A percentile compares a stretch with the other conserved stretches of the same genome.
phyloP scores from a whole-genome alignment of 495 filamentous ascomycete species.

The Coniosporium apollinis region DNA sequence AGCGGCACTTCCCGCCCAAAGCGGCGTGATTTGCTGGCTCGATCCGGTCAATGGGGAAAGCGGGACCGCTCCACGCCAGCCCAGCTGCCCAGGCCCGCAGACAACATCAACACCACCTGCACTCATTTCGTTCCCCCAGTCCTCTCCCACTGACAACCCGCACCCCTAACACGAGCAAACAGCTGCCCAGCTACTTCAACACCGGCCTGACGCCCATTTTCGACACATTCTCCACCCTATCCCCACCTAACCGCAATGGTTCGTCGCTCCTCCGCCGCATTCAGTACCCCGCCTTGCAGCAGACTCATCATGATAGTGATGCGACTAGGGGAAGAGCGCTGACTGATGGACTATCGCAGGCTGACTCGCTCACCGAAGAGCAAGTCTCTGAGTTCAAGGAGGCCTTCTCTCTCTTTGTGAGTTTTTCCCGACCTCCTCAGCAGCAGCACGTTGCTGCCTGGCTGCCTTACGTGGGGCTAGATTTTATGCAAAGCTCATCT shows the following conservation, averaged over 20 bases:
- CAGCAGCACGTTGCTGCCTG: neutral
- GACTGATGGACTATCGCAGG: conserved; percentile 11
- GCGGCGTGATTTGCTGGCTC: too few relatives aligned
- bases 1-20: too few relatives aligned
- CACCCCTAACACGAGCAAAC: too few relatives aligned
- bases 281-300: neutral
- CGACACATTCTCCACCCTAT: too few relatives aligned
- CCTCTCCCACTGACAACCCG: too few relatives aligned
- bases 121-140: too few relatives aligned
- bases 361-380: conserved; percentile 69
- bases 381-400: conserved; percentile 99
- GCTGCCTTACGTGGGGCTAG: conserved; percentile 14
- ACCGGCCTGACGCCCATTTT: too few relatives aligned
- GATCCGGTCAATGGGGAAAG: too few relatives aligned
- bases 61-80: too few relatives aligned
- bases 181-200: too few relatives aligned
- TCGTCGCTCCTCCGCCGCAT: neutral
- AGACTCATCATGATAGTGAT: conserved; percentile 2
- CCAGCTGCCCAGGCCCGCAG: too few relatives aligned
- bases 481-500: neutral
- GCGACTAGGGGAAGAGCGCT: neutral
- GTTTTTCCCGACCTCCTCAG: conserved; percentile 25
- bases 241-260: conserved; percentile 15
- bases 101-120: too few relatives aligned
- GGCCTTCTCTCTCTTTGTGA: conserved; percentile 98